A percentile compares a stretch with the other conserved stretches of the same genome.
phyloP scores from a whole-genome alignment of 176 grass and related monocot genomes.

The Ampelocalamus luodianensis region DNA sequence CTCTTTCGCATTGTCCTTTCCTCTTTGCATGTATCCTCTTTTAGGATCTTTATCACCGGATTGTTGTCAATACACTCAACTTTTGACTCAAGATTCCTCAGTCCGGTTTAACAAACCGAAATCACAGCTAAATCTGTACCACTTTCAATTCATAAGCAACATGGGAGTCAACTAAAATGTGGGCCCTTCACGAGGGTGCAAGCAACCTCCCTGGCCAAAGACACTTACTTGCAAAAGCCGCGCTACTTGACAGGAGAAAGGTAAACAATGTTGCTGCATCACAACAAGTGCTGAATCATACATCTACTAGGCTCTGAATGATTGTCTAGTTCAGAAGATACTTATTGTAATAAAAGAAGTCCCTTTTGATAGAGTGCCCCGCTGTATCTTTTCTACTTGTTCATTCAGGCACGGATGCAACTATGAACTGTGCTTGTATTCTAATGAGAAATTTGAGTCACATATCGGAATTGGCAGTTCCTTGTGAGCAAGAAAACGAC shows the following conservation, averaged over 20 bases:
- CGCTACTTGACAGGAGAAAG: conserved; percentile 22
- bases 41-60: conserved; percentile 36
- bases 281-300: conserved; percentile 20
- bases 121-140: conserved; percentile 35
- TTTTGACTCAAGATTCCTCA: conserved; percentile 63
- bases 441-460: neutral
- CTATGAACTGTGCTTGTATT: conserved; percentile 1
- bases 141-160: conserved; percentile 29
- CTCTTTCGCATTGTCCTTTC: conserved; percentile 17
- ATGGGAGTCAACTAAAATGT: conserved; percentile 49
- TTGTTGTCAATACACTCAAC: conserved; percentile 47
- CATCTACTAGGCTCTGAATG: neutral
- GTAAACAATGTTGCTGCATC: neutral
- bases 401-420: neutral
- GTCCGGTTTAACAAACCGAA: conserved; percentile 43
- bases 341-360: neutral
- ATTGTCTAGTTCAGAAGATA: neutral
- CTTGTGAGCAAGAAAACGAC: conserved; percentile 34
- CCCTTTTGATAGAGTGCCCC: neutral
- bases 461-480: conserved; percentile 21
- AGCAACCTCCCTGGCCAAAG: conserved; percentile 1
- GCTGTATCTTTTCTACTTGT: neutral
- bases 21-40: neutral
- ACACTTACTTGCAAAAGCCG: conserved; percentile 16
- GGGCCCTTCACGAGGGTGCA: conserved; percentile 41